Evolutionary conservation across 805 yeast species (phyloP).

Genomic region (Metschnikowia rubicola): DNA sequence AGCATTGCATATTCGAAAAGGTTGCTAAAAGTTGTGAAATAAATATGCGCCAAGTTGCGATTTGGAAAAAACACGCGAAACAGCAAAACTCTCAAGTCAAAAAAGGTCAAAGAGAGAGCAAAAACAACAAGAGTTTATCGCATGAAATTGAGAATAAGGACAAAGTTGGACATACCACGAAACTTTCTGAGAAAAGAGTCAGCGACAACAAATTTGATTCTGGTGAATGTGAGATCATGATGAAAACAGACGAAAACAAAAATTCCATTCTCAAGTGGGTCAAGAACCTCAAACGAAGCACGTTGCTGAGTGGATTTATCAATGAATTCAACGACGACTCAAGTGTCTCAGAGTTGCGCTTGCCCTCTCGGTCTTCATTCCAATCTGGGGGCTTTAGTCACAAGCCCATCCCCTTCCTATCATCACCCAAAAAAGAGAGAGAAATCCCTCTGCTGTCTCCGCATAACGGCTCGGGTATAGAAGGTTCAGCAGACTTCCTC

Average conservation of each 20-base stretch:
- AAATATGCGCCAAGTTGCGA: too few species aligned
- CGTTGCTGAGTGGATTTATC: slow-evolving; percentile 36
- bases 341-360: slow-evolving; percentile 19
- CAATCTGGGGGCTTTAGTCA: slow-evolving; percentile 14
- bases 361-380: slow-evolving; percentile 16
- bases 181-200: too few species aligned
- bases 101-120: too few species aligned
- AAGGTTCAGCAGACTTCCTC: slow-evolving; percentile 23
- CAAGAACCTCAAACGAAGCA: slow-evolving; percentile 38
- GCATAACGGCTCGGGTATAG: not conserved
- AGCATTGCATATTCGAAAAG: too few species aligned
- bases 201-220: too few species aligned
- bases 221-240: too few species aligned
- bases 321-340: slow-evolving; percentile 28
- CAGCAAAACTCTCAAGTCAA: too few species aligned
- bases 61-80: too few species aligned
- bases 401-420: slow-evolving; percentile 13
- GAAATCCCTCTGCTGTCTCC: slow-evolving; percentile 6
- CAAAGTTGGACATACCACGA: too few species aligned
- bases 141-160: too few species aligned
- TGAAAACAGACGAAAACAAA: slow-evolving; percentile 20
- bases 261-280: slow-evolving; percentile 44
- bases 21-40: too few species aligned
- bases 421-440: slow-evolving; percentile 10
- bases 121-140: too few species aligned